A percentile compares a stretch with the other conserved stretches of the same genome.
Conservation (phyloP, 257 asterid species). For the Avicennia marina region DNA sequence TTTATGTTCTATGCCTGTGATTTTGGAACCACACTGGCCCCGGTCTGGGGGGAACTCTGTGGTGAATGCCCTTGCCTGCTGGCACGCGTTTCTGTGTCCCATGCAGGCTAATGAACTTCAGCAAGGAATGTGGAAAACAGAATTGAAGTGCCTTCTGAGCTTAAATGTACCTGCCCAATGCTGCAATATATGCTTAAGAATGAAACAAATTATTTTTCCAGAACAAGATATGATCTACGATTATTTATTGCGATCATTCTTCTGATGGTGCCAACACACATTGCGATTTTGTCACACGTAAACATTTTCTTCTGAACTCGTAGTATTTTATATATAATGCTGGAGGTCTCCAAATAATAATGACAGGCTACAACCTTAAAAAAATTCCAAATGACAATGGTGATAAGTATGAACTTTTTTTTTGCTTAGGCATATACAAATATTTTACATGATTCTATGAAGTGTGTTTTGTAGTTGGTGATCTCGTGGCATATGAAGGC, state of each 20-base stretch:
- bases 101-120: too few relatives aligned
- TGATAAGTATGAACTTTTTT: background rate
- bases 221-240: background rate
- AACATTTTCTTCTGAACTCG: background rate
- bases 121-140: too few relatives aligned
- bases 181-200: background rate
- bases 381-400: background rate
- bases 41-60: too few relatives aligned
- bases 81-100: too few relatives aligned
- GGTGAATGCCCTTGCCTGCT: too few relatives aligned
- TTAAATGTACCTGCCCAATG: too few relatives aligned
- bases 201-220: background rate
- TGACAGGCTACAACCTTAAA: background rate
- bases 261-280: background rate
- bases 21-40: too few relatives aligned
- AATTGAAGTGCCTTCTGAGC: too few relatives aligned
- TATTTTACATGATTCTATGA: background rate
- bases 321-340: too few relatives aligned
- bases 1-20: constrained; percentile 7
- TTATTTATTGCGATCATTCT: background rate
- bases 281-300: background rate
- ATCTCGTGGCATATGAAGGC: constrained; percentile 89
- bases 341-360: background rate
- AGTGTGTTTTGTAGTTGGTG: constrained; percentile 38
- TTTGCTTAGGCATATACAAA: too few relatives aligned